phyloP scores from a whole-genome alignment of 2,329 filamentous ascomycete species.

The Verticillium alfalfae region DNA sequence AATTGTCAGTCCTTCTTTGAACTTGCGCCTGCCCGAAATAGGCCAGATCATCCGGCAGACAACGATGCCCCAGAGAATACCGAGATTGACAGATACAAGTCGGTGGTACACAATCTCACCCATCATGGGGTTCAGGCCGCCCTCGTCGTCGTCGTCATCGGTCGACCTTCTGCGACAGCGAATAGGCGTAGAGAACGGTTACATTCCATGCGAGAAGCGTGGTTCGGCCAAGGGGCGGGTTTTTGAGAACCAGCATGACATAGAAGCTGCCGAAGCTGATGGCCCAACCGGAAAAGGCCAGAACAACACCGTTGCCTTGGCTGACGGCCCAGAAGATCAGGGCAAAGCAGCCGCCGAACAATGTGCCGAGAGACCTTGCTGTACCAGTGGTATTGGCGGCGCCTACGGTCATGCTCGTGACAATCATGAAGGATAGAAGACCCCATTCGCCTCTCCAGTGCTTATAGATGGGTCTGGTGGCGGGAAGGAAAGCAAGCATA shows the following conservation, averaged over 20 bases:
- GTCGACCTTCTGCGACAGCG: slow-evolving; percentile 71
- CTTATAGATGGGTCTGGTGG: slow-evolving; percentile 73
- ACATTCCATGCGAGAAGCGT: slow-evolving; percentile 96
- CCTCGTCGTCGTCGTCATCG: slow-evolving; percentile 82
- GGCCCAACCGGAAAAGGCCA: slow-evolving; percentile 78
- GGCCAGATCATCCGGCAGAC: slow-evolving; percentile 90
- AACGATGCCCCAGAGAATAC: slow-evolving; percentile 87
- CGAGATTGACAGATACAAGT: slow-evolving; percentile 77
- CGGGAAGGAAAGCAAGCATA: slow-evolving; percentile 76
- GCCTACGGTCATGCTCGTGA: slow-evolving; percentile 95
- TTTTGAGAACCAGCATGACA: slow-evolving; percentile 77
- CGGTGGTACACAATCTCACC: slow-evolving; percentile 83
- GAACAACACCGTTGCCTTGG: slow-evolving; percentile 64
- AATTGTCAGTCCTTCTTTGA: slow-evolving; percentile 84
- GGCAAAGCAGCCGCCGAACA: slow-evolving; percentile 72
- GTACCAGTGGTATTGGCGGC: slow-evolving; percentile 90
- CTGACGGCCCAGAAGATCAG: slow-evolving; percentile 74
- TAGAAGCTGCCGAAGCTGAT: slow-evolving; percentile 83
- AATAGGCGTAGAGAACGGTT: slow-evolving; percentile 90
- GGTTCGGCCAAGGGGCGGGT: slow-evolving; percentile 87
- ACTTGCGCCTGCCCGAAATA: slow-evolving; percentile 80
- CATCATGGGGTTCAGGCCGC: slow-evolving; percentile 77
- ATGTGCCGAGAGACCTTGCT: slow-evolving; percentile 80
- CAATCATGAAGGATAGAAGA: slow-evolving; percentile 93
- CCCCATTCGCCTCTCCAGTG: slow-evolving; percentile 97